Conservation (phyloP, 805 yeast genomes). For the Clavispora santaluciae region DNA sequence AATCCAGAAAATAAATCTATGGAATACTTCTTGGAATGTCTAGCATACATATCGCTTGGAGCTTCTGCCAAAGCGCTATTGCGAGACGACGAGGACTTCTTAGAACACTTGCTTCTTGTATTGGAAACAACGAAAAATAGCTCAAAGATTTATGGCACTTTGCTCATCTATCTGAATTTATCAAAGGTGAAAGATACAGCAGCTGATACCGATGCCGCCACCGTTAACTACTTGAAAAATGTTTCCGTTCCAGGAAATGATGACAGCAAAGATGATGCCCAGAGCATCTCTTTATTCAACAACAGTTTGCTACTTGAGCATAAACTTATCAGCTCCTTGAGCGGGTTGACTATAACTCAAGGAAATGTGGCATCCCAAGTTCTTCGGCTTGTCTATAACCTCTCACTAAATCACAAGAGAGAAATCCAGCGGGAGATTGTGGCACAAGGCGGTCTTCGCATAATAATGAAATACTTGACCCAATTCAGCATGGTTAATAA, state of each 20-base stretch:
- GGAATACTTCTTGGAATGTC: conserved; percentile 10
- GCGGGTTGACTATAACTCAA: conserved; percentile 3
- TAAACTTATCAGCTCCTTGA: conserved; percentile 14
- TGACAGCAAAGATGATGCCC: conserved; percentile 17
- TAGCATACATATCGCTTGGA: conserved; percentile 14
- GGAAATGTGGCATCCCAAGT: conserved; percentile 3
- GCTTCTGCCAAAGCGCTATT: conserved; percentile 5
- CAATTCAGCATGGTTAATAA: conserved; percentile 15
- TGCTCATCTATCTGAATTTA: conserved; percentile 38
- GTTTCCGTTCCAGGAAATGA: conserved; percentile 26
- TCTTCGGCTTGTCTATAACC: conserved; percentile 30
- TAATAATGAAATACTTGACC: conserved; percentile 36
- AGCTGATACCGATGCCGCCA: conserved; percentile 24
- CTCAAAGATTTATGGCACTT: conserved; percentile 35
- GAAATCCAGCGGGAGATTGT: conserved; percentile 32
- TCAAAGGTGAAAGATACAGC: conserved; percentile 26
- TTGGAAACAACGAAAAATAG: conserved; percentile 9
- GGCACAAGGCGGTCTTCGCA: conserved; percentile 42
- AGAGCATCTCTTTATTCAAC: conserved; percentile 29
- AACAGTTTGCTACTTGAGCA: conserved; percentile 22
- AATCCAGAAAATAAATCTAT: neutral
- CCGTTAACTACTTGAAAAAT: conserved; percentile 33
- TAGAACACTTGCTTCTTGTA: conserved; percentile 9
- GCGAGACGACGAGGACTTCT: conserved; percentile 10
- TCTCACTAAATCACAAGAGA: conserved; percentile 25